Percentiles rank a stretch among this genome's conserved stretches.
Evolutionary conservation across 225 moss, liverwort and hornwort species (phyloP).

Genomic region (Pleurozium schreberi): DNA sequence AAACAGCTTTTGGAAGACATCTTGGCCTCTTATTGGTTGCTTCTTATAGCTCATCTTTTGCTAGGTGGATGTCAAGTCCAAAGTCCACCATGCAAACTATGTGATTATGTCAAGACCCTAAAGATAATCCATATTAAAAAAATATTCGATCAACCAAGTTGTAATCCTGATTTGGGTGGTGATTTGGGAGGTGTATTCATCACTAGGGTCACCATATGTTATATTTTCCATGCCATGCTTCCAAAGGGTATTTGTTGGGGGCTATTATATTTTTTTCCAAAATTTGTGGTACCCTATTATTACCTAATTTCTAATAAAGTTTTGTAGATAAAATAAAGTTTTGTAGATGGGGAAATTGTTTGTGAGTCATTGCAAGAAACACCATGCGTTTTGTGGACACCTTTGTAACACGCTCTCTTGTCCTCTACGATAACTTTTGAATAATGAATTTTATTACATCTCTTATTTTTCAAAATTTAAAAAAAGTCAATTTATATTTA

Average conservation of each 20-base stretch:
- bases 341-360: too few relatives aligned
- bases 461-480: too few relatives aligned
- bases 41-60: neutral
- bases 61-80: neutral
- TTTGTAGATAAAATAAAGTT: too few relatives aligned
- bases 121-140: neutral
- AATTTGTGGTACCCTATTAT: neutral
- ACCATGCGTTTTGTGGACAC: too few relatives aligned
- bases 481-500: too few relatives aligned
- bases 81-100: neutral
- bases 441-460: too few relatives aligned
- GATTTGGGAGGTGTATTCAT: too few relatives aligned
- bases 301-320: neutral
- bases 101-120: neutral
- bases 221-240: neutral
- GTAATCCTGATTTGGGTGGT: accelerated
- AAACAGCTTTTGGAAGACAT: neutral
- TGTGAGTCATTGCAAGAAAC: too few relatives aligned
- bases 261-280: neutral
- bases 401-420: too few relatives aligned
- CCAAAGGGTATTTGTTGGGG: neutral
- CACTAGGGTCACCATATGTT: neutral
- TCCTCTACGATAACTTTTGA: too few relatives aligned
- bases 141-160: neutral
- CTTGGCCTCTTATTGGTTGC: neutral